These are phyloP conservation scores for Talaromyces sp. DNA, from an alignment of 2,329 filamentous ascomycete species.

Conservation along the genomic window DNA sequence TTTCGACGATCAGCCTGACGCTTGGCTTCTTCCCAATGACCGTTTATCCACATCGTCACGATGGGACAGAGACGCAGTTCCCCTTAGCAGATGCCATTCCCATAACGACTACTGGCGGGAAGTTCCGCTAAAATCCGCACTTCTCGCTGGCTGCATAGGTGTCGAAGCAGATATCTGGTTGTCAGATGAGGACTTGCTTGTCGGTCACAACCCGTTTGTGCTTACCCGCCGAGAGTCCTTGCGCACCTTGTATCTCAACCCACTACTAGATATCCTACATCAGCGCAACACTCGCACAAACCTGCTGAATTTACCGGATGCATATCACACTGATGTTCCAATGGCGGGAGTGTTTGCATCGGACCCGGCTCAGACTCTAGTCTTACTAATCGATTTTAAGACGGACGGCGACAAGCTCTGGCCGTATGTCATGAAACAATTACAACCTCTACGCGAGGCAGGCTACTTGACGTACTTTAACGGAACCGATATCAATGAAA, in stretches of 20 bases:
- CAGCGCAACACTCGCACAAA: conserved; percentile 43
- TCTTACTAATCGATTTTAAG: conserved; percentile 52
- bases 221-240: conserved; percentile 47
- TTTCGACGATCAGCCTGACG: conserved; percentile 12
- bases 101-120: conserved; percentile 58
- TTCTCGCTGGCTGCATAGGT: conserved; percentile 50
- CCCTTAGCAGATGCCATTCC: conserved; percentile 50
- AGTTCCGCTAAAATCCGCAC: conserved; percentile 52
- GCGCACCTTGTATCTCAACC: conserved; percentile 49
- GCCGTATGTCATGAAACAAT: conserved; percentile 37
- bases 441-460: conserved; percentile 44
- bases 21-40: conserved; percentile 10
- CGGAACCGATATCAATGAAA: conserved; percentile 36
- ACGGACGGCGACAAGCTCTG: conserved; percentile 36
- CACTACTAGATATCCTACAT: conserved; percentile 46
- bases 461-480: conserved; percentile 50
- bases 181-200: conserved; percentile 49
- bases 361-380: conserved; percentile 44
- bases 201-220: conserved; percentile 49
- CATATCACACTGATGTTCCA: not conserved
- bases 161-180: conserved; percentile 57
- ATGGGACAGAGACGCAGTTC: conserved; percentile 13
- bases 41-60: not conserved
- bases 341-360: conserved; percentile 49
- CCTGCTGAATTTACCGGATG: conserved; percentile 29